Base-by-base conservation (phyloP, 2,329 filamentous ascomycete species). In the Sordariomycetes sp. region DNA sequence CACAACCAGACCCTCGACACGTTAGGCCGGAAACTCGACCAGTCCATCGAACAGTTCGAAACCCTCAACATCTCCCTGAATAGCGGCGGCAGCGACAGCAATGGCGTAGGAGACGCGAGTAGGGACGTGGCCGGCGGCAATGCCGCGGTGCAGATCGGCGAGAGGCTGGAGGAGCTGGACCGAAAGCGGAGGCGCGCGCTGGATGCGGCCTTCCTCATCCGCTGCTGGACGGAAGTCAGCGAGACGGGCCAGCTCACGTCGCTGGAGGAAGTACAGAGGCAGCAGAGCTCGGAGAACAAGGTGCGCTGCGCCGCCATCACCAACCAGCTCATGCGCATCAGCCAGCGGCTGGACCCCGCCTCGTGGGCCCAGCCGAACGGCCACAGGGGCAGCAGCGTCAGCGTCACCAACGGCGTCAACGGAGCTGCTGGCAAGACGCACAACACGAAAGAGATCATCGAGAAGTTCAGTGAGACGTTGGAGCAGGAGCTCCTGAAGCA, bases 201-300 rank as follows among this genome's bases (percentile, higher is more conserved):
- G 69, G 94, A 99, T 75, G 92, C 94, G 61, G 93, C 89, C 68
- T 97, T 97, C 69, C 74, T 99, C 60, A 91, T 99, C 63, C 89
- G 96, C 69, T 99, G 94, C 75, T 99, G 94, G 93, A 85, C 90
- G 48, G 93, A 97, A 67, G 90, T 99, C 65, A 92, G 87, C 71
- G 92, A 96, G 67, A 87, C 87, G 10, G 94, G 94, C 3, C 86
- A 94, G 64, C 79, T 97, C 59, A 87, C 88, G 10, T 86, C 88
- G n/a, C 74, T 99, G 54, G 90, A 97, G 70, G 91, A 95, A 62
- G 86, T 97, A 60, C 83, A 93, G 67, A 82, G 89, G 62, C 88
- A 91, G 63, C 90, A 90, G 1, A 88, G 88, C 28, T 88, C 89
- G 12, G 92, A 96, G 65, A 92, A 93, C 70, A 97, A 96, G 71